Percentiles rank a stretch among this genome's conserved stretches.
These are phyloP conservation scores for Geotrichum klebahnii DNA, from an alignment of 1,139 yeast genomes.

Conservation along the genomic window DNA sequence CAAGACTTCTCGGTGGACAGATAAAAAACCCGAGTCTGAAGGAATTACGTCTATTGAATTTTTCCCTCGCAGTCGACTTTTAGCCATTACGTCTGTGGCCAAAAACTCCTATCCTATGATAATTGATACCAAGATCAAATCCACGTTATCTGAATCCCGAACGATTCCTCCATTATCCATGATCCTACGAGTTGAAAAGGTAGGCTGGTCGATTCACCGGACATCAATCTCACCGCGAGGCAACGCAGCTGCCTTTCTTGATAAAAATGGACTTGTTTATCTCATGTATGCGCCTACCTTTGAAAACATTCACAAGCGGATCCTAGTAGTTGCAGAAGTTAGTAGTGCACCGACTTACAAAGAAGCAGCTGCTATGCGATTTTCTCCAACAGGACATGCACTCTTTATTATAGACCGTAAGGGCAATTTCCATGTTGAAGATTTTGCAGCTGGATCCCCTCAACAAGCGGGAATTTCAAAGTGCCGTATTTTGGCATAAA, in stretches of 20 bases:
- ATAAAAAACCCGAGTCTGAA: slow-evolving; percentile 62
- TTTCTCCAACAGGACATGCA: slow-evolving; percentile 77
- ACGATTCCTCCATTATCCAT: slow-evolving; percentile 27
- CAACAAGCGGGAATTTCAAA: slow-evolving; percentile 74
- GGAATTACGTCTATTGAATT: slow-evolving; percentile 84
- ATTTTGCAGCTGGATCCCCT: slow-evolving; percentile 85
- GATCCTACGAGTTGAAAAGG: slow-evolving; percentile 61
- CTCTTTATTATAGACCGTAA: slow-evolving; percentile 73
- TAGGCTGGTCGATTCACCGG: slow-evolving; percentile 74
- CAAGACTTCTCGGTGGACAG: slow-evolving; percentile 59
- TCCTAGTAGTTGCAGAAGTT: slow-evolving; percentile 72
- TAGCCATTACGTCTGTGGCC: slow-evolving; percentile 60
- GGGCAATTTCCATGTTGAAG: slow-evolving; percentile 73
- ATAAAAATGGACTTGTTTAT: slow-evolving; percentile 70
- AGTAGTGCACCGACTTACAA: slow-evolving; percentile 57
- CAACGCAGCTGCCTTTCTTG: slow-evolving; percentile 76
- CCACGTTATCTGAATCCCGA: slow-evolving; percentile 37
- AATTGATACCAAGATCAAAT: slow-evolving; percentile 51
- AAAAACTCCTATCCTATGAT: slow-evolving; percentile 54
- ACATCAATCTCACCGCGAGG: slow-evolving; percentile 70
- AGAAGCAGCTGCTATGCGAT: slow-evolving; percentile 71
- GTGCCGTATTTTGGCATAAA: slow-evolving; percentile 45
- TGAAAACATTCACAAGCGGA: slow-evolving; percentile 52
- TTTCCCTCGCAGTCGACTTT: slow-evolving; percentile 53
- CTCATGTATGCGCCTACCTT: slow-evolving; percentile 58